Evolutionary conservation across 345 rosid genomes (phyloP).

Genomic region (Odontarrhena argentea): DNA sequence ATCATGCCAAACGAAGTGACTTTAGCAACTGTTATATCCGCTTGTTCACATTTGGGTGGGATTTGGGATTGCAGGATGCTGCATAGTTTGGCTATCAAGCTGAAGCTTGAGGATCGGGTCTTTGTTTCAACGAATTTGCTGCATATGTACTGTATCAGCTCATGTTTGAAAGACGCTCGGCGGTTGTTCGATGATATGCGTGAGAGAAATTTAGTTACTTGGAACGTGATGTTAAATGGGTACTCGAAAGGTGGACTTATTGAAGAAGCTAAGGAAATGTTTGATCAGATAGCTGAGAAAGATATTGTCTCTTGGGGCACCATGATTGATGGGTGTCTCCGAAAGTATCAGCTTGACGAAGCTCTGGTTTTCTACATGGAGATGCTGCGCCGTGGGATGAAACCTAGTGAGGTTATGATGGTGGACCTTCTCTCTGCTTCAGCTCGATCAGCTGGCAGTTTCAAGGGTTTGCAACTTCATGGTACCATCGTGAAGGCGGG

Average conservation of each 20-base stretch:
- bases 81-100: conserved; percentile 61
- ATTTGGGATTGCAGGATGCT: conserved; percentile 60
- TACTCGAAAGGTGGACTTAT: conserved; percentile 69
- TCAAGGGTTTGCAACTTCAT: conserved; percentile 71
- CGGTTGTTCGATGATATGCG: conserved; percentile 67
- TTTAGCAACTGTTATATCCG: conserved; percentile 56
- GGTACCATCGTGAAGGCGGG: conserved; percentile 54
- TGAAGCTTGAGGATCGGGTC: conserved; percentile 49
- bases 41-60: conserved; percentile 56
- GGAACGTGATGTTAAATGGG: conserved; percentile 94
- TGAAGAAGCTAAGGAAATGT: conserved; percentile 58
- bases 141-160: conserved; percentile 63
- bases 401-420: conserved; percentile 65
- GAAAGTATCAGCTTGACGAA: conserved; percentile 51
- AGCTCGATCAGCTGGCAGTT: conserved; percentile 43
- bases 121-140: conserved; percentile 70
- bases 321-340: conserved; percentile 62
- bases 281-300: conserved; percentile 55
- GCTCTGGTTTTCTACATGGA: conserved; percentile 56
- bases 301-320: conserved; percentile 89
- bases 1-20: conserved; percentile 62
- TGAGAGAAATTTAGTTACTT: conserved; percentile 61
- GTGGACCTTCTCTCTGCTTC: conserved; percentile 80
- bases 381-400: conserved; percentile 55
- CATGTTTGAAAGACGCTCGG: conserved; percentile 58